A percentile compares a stretch with the other conserved stretches of the same genome.
Conservation (phyloP, 768 basidiomycete species). For the Amanita exitialis region DNA sequence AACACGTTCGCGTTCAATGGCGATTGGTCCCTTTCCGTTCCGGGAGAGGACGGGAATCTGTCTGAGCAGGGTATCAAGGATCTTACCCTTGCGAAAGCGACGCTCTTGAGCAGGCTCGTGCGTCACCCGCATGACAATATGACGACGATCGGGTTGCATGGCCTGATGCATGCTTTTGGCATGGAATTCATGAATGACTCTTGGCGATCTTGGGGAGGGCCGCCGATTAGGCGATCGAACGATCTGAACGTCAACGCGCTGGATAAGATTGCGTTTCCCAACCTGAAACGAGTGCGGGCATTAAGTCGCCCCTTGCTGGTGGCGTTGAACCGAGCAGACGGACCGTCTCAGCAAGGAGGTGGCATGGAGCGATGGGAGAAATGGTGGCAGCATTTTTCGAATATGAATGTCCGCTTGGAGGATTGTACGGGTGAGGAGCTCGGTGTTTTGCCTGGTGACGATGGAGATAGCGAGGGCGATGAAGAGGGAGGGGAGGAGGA, state of each 20-base stretch:
- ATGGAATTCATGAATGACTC: slow-evolving; percentile 16
- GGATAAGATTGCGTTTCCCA: slow-evolving; percentile 46
- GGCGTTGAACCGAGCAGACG: slow-evolving; percentile 48
- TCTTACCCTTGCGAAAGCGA: slow-evolving; percentile 17
- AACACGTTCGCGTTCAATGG: slow-evolving; percentile 61
- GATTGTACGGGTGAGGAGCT: slow-evolving; percentile 65
- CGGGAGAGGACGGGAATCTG: slow-evolving; percentile 6
- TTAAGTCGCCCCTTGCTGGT: slow-evolving; percentile 44
- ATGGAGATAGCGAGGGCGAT: slow-evolving; percentile 16
- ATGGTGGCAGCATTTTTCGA: slow-evolving; percentile 52
- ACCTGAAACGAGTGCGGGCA: slow-evolving; percentile 46
- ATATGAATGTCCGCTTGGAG: slow-evolving; percentile 49
- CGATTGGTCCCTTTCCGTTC: slow-evolving; percentile 48
- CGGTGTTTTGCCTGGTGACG: slow-evolving; percentile 37
- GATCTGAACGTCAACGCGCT: slow-evolving; percentile 56
- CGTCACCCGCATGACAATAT: slow-evolving; percentile 48
- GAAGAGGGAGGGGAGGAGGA: slow-evolving; percentile 19
- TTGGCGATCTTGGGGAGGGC: slow-evolving; percentile 31
- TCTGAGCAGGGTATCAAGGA: slow-evolving; percentile 9
- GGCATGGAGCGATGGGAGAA: slow-evolving; percentile 52
- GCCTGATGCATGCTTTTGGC: slow-evolving; percentile 62
- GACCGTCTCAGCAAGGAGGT: slow-evolving; percentile 28
- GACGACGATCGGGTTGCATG: slow-evolving; percentile 57
- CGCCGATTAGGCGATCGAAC: slow-evolving; percentile 38
- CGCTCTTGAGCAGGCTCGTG: slow-evolving; percentile 28